Conservation (phyloP, 192 early-diverging fungal species). For the Coemansia aciculifera region DNA sequence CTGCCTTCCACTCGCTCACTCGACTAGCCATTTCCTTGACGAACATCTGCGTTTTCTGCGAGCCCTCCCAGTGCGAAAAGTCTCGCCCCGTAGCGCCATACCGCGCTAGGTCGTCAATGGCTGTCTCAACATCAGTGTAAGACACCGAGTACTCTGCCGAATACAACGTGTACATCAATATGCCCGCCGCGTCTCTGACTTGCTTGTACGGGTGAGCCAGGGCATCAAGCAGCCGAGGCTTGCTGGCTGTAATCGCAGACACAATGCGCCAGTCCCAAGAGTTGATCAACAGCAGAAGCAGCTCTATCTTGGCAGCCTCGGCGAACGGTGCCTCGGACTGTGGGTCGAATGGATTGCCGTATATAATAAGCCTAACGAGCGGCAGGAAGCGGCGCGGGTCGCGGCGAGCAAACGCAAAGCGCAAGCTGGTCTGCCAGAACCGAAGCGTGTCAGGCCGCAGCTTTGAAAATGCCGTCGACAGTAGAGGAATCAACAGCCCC, state of each 20-base stretch:
- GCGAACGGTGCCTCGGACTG: slow-evolving; percentile 78
- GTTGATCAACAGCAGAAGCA: slow-evolving; percentile 63
- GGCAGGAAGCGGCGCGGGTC: slow-evolving; percentile 82
- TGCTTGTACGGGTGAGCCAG: slow-evolving; percentile 87
- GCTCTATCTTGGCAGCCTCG: slow-evolving; percentile 78
- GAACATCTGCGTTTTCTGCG: slow-evolving; percentile 26
- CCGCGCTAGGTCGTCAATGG: slow-evolving; percentile 46
- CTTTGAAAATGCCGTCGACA: slow-evolving; percentile 62
- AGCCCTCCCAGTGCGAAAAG: slow-evolving; percentile 49
- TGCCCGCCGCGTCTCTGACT: slow-evolving; percentile 78
- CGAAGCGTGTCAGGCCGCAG: slow-evolving; percentile 72
- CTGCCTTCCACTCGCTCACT: slow-evolving; percentile 38
- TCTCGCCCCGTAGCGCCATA: slow-evolving; percentile 49
- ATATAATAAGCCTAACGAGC: slow-evolving; percentile 68
- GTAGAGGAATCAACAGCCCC: slow-evolving; percentile 66
- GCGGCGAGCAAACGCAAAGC: slow-evolving; percentile 62
- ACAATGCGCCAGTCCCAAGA: slow-evolving; percentile 73
- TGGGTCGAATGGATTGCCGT: slow-evolving; percentile 64
- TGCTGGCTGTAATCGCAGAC: slow-evolving; percentile 35
- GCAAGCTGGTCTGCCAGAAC: slow-evolving; percentile 75
- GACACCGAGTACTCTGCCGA: slow-evolving; percentile 66
- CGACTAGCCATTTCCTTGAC: slow-evolving; percentile 26
- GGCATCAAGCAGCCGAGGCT: slow-evolving; percentile 41
- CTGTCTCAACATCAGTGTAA: slow-evolving; percentile 44
- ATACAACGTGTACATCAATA: slow-evolving; percentile 66